Evolutionary conservation across 1,139 yeast species (phyloP), one percentile per base, ranked within the genome.

Genomic region (Geotrichum klebahnii): DNA sequence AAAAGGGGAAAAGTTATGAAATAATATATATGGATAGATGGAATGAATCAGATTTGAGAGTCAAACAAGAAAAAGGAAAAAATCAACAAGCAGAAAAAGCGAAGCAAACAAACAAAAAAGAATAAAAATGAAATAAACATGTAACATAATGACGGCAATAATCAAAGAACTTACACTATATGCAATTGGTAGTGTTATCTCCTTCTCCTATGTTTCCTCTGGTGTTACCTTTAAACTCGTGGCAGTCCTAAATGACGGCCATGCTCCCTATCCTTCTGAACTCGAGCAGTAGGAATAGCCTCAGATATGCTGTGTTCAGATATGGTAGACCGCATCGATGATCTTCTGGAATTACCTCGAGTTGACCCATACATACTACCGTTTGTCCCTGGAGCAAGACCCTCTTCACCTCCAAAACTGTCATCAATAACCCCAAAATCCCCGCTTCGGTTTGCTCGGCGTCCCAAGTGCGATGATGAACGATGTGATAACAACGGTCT

Each of bases 261-360:
- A 31, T 47, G 51, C 40, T 47, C 51, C 10, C 51, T 5, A 10
- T 31, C 36, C 16, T 40, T 29, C 19, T 40, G 44, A 9, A 40
- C 35, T 17, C 16, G 28, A 5, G n/a, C 16, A 6, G 49, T 49
- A 10, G 52, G 40, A 9, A 44, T 49, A 5, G 52, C 46, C 17
- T 44, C 52, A 5, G 46, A 38, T n/a, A 44, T 43, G n/a, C 49
- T 49, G 26, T 49, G 48, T 29, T 49, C 52, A 20, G 45, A 37
- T 4, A 40, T 39, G 34, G 34, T 39, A 12, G 52, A 49, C 10
- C 38, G 20, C 14, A 44, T 33, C 31, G 52, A 49, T 2, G 35
- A 40, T n/a, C 45, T 24, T 4, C 37, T n/a, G n/a, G n/a, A n/a
- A 26, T 26, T 34, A 37, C 33, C 16, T 8, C 35, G 37, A 12